Conservation (phyloP, 257 asterid genomes). For the Fraxinus americana region DNA sequence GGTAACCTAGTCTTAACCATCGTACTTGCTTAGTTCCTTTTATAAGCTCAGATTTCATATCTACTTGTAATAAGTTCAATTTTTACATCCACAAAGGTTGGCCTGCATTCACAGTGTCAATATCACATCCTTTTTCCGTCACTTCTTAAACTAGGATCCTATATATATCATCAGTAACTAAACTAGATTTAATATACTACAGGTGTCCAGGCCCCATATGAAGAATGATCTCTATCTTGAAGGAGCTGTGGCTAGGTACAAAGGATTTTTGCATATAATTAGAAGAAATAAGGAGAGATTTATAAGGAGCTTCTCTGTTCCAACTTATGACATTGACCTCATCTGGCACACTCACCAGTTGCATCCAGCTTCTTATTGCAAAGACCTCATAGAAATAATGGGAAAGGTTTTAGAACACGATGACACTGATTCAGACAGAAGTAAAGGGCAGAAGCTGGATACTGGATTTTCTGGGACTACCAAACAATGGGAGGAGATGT, state of each 20-base stretch:
- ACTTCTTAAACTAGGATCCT: not conserved
- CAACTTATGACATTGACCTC: conserved; percentile 95
- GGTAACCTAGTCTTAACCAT: conserved; percentile 43
- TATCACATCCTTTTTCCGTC: not conserved
- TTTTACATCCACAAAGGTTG: not conserved
- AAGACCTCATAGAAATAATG: conserved; percentile 69
- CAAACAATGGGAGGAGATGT: conserved; percentile 73
- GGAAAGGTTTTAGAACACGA: conserved; percentile 87
- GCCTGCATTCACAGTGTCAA: not conserved
- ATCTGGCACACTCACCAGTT: conserved; percentile 99
- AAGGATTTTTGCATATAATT: conserved; percentile 88
- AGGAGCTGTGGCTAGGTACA: conserved; percentile 94
- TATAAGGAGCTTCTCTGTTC: conserved; percentile 85
- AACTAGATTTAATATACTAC: conserved; percentile 11
- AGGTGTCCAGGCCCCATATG: conserved; percentile 79
- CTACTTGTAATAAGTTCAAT: not conserved
- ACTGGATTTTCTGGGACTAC: conserved; percentile 81
- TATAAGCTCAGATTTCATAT: not conserved
- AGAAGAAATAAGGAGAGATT: conserved; percentile 74
- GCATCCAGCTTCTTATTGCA: conserved; percentile 78
- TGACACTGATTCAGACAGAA: conserved; percentile 93
- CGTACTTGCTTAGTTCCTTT: not conserved
- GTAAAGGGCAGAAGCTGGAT: conserved; percentile 88
- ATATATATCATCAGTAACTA: not conserved
- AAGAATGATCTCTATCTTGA: conserved; percentile 56